Evolutionary conservation across 202 grass and related monocot species (phyloP).

Genomic region (Setaria italica): DNA sequence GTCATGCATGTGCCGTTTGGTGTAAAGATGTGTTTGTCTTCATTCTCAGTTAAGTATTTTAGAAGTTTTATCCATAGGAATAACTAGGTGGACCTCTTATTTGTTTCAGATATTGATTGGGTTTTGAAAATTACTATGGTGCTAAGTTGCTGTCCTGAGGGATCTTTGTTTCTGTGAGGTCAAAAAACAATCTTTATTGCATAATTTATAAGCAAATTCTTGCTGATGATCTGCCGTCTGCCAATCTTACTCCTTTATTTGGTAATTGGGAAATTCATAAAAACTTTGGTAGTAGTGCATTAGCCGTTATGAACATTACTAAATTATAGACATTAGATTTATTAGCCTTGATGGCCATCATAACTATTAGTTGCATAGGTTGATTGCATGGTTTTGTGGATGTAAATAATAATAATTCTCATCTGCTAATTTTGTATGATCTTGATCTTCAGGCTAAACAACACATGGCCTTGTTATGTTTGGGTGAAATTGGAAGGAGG

Average conservation of each 20-base stretch:
- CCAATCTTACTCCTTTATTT: not conserved
- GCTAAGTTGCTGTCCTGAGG: not conserved
- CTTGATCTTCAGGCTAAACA: slow-evolving; percentile 80
- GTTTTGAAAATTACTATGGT: not conserved
- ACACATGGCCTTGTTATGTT: slow-evolving; percentile 92
- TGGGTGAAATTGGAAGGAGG: slow-evolving; percentile 97
- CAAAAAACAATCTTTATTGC: not conserved
- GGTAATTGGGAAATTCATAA: not conserved
- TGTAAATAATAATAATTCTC: slow-evolving; percentile 16
- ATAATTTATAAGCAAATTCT: not conserved
- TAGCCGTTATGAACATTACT: not conserved
- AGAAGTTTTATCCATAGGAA: not conserved
- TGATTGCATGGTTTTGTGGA: slow-evolving; percentile 12
- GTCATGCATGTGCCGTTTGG: not conserved
- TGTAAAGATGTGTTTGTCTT: not conserved
- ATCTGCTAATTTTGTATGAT: slow-evolving; percentile 25
- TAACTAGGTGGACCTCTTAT: not conserved
- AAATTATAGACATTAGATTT: not conserved
- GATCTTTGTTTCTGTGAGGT: not conserved
- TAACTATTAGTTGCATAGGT: not conserved
- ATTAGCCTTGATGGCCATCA: not conserved
- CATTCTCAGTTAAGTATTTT: not conserved
- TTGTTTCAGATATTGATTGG: not conserved
- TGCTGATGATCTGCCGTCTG: not conserved
- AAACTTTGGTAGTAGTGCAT: not conserved